Conservation (phyloP, 2,329 filamentous ascomycete species). For the Exophiala oligosperma region DNA sequence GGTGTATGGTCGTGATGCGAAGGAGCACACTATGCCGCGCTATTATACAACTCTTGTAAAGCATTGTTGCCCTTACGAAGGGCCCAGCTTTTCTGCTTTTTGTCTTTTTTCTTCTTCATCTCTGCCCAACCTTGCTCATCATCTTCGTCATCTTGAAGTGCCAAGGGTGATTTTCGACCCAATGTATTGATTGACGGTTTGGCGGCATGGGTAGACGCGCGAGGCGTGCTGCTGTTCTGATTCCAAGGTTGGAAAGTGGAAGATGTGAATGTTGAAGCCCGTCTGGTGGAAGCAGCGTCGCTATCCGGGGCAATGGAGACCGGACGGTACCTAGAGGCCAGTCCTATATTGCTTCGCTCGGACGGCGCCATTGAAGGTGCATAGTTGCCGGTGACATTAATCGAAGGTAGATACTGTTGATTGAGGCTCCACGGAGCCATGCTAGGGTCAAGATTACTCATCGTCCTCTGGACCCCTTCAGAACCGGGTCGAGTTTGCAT, state of each 20-base stretch:
- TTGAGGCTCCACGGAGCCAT: constrained; percentile 40
- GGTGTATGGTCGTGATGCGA: background rate
- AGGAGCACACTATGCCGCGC: constrained; percentile 13
- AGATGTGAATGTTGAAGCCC: constrained; percentile 37
- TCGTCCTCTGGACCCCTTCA: constrained; percentile 59
- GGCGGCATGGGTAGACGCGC: constrained; percentile 26
- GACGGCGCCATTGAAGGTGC: constrained; percentile 91
- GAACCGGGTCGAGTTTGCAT: constrained; percentile 27
- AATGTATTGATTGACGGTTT: constrained; percentile 32
- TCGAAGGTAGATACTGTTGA: constrained; percentile 36
- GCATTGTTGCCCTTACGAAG: constrained; percentile 38
- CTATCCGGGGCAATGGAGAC: constrained; percentile 63
- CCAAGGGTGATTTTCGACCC: constrained; percentile 27
- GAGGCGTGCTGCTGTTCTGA: constrained; percentile 31
- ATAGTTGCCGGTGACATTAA: constrained; percentile 53
- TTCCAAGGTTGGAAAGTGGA: constrained; percentile 39
- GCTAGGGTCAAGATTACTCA: constrained; percentile 79
- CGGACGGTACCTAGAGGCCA: constrained; percentile 86
- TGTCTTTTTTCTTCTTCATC: constrained; percentile 51
- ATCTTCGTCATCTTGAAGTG: constrained; percentile 44
- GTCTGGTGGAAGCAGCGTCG: constrained; percentile 17
- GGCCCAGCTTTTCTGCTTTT: constrained; percentile 50
- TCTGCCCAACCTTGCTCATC: constrained; percentile 53
- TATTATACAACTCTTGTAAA: constrained; percentile 28
- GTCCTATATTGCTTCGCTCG: constrained; percentile 89